Evolutionary conservation across 345 rosid genomes (phyloP).

Genomic region (Durio zibethinus): DNA sequence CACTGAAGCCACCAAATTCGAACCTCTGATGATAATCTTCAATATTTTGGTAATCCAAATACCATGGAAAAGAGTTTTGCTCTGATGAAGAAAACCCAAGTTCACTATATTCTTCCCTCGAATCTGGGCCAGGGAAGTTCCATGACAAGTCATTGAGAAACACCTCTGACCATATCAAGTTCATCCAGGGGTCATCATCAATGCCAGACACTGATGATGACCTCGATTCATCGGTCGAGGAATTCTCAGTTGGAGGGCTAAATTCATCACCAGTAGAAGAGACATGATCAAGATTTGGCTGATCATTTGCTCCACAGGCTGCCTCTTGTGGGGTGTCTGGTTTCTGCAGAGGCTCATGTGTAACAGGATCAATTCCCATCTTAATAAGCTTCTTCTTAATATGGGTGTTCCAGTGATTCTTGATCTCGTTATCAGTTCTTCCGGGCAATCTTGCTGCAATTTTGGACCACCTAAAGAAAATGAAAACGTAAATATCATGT

Average conservation of each 20-base stretch:
- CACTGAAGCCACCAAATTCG: conserved; percentile 41
- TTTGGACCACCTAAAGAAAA: conserved; percentile 65
- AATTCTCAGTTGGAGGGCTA: conserved; percentile 17
- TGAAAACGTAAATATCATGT: neutral
- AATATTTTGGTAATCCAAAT: conserved; percentile 35
- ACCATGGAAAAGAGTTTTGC: conserved; percentile 42
- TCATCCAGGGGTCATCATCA: conserved; percentile 23
- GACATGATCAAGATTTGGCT: neutral
- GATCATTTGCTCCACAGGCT: neutral
- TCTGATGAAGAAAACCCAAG: conserved; percentile 35
- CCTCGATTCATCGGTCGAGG: conserved; percentile 23
- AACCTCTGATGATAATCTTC: conserved; percentile 34
- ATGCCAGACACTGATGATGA: conserved; percentile 19
- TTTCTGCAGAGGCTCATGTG: conserved; percentile 44
- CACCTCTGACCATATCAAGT: conserved; percentile 31
- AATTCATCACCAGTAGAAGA: conserved; percentile 20
- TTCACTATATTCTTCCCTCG: conserved; percentile 23
- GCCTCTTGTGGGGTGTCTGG: conserved; percentile 4
- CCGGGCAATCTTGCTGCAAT: conserved; percentile 74
- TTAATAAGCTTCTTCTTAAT: conserved; percentile 72
- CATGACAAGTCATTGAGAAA: conserved; percentile 42
- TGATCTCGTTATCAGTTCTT: conserved; percentile 87
- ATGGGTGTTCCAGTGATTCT: conserved; percentile 83
- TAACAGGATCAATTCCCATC: conserved; percentile 75
- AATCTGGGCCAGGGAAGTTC: conserved; percentile 31